Evolutionary conservation across 441 rosid species (phyloP).

Genomic region (Croton setiger): DNA sequence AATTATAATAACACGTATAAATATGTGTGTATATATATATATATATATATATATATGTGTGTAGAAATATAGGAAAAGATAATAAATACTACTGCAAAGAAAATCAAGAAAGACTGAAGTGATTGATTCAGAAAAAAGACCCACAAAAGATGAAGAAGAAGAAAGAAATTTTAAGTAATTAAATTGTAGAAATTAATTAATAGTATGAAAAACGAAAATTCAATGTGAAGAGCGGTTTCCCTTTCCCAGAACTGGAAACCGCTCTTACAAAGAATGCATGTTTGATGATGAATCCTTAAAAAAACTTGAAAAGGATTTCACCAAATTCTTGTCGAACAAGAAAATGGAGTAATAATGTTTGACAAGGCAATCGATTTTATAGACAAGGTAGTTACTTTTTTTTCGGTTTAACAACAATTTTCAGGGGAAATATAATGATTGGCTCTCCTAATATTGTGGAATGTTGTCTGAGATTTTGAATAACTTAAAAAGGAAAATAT

Average conservation of each 20-base stretch:
- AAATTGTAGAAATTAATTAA: too few relatives aligned
- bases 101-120: background rate
- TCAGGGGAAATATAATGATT: conserved; percentile 4
- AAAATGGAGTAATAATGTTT: background rate
- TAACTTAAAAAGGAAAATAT: background rate
- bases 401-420: background rate
- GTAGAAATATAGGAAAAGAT: too few relatives aligned
- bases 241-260: conserved; percentile 30
- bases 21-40: too few relatives aligned
- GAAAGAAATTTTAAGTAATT: background rate
- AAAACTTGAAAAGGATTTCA: background rate
- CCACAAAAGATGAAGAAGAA: too few relatives aligned
- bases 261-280: conserved; percentile 18
- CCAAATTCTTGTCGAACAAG: background rate
- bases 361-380: background rate
- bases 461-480: background rate
- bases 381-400: background rate
- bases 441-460: conserved; percentile 23
- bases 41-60: too few relatives aligned
- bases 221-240: conserved; percentile 32
- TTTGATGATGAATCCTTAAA: background rate
- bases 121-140: background rate
- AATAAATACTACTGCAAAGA: too few relatives aligned
- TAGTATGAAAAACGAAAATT: background rate
- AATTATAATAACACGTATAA: background rate